A percentile compares a stretch with the other conserved stretches of the same genome.
phyloP scores from a whole-genome alignment of 2,329 filamentous ascomycete genomes.

The Trichoderma gracile region DNA sequence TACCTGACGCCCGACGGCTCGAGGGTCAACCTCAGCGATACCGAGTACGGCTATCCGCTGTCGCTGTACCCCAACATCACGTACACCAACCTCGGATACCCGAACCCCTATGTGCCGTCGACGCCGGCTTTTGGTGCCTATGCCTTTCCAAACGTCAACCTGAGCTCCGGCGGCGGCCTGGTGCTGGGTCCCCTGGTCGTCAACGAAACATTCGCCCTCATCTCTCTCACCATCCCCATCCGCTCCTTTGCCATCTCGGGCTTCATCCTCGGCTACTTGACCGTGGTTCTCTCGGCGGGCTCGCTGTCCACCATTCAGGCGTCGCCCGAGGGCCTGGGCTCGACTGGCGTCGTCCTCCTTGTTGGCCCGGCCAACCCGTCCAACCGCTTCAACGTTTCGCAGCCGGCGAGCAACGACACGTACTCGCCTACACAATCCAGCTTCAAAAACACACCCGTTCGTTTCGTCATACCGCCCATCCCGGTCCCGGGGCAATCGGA shows the following conservation, averaged over 20 bases:
- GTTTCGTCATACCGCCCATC: constrained; percentile 62
- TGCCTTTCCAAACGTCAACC: constrained; percentile 52
- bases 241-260: constrained; percentile 57
- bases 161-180: constrained; percentile 58
- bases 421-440: constrained; percentile 42
- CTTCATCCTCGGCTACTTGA: constrained; percentile 80
- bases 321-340: constrained; percentile 68
- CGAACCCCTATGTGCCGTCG: constrained; percentile 45
- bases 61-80: constrained; percentile 78
- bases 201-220: constrained; percentile 70
- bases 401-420: constrained; percentile 50
- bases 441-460: constrained; percentile 50
- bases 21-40: constrained; percentile 61
- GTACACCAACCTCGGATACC: constrained; percentile 51
- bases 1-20: constrained; percentile 59
- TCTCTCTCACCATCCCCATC: constrained; percentile 81
- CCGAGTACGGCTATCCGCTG: constrained; percentile 66
- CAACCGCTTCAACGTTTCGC: constrained; percentile 60
- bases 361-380: constrained; percentile 66
- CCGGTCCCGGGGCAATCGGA: constrained; percentile 43
- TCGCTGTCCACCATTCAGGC: constrained; percentile 63
- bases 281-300: constrained; percentile 69
- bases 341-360: constrained; percentile 69
- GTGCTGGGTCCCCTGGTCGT: constrained; percentile 74
- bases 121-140: constrained; percentile 48